Evolutionary conservation across 2,329 filamentous ascomycete genomes (phyloP), one percentile per base, ranked within the genome.

Genomic region (Colletotrichum sp.): DNA sequence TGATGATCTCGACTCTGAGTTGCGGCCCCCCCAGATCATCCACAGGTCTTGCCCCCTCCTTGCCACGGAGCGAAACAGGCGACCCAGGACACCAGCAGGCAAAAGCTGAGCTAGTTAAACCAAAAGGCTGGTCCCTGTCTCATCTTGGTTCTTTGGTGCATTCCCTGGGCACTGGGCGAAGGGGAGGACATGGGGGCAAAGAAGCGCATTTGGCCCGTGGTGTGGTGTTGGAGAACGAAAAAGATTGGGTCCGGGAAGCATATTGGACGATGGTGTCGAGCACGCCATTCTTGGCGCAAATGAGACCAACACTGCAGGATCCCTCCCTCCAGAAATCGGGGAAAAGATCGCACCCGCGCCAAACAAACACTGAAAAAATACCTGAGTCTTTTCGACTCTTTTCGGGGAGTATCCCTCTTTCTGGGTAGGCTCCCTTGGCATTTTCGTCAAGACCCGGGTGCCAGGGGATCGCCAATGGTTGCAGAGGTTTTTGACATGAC

Each of bases 221-320:
- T 26, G 34, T 65, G 30, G 57, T 64, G 44, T 59, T 64, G 32
- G 59, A 57, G 16, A 52, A 16, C 32, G 15, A 63, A 72, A 76
- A 73, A 16, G 52, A 72, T 55, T 65, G 64, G 73, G 70, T 30
- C 70, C 55, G 64, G 70, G 64, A 65, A 69, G 70, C 73, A 76
- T 73, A 69, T 76, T 69, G 73, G 73, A 76, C 49, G 39, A 76
- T 76, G 73, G 70, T 73, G 70, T 73, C n/a, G 70, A 76, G 73
- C 73, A 76, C 73, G 73, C 73, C 57, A 76, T 76, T 44, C 73
- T 76, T 76, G 73, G 73, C 73, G 73, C 21, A 73, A 76, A 76
- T 76, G 73, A 76, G 73, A 64, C 70, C 64, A 76, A 67, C 70
- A 55, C 39, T 57, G 36, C 68, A 70, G 39, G 34, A 26, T 60